These are phyloP conservation scores for Orbilia ellipsospora DNA, from an alignment of 2,329 filamentous ascomycete genomes.

Conservation along the genomic window DNA sequence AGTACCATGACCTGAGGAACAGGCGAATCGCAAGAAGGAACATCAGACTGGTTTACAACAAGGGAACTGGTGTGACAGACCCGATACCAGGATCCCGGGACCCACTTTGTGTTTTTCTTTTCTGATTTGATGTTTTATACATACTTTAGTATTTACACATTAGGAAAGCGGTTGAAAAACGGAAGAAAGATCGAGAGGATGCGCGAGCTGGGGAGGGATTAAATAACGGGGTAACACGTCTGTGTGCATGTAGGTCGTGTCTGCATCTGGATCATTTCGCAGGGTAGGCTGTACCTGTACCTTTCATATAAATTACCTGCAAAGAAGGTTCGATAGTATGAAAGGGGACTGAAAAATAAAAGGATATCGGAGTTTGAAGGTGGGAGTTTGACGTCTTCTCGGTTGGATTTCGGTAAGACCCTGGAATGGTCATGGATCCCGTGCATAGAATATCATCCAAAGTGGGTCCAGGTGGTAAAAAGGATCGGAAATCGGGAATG, in stretches of 20 bases:
- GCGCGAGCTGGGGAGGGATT: neutral
- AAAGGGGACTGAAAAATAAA: neutral
- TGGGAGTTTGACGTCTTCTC: constrained; percentile 41
- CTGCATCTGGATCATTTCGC: constrained; percentile 20
- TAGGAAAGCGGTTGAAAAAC: constrained; percentile 1
- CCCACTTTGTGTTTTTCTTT: constrained; percentile 14
- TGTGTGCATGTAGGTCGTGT: constrained; percentile 8
- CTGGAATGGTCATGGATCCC: constrained; percentile 45
- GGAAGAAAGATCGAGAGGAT: constrained; percentile 1
- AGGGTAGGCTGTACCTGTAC: constrained; percentile 13
- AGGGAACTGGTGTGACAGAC: constrained; percentile 37
- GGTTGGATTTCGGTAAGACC: constrained; percentile 55
- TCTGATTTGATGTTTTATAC: no score
- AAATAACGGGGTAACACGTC: neutral
- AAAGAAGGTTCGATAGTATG: constrained; percentile 25
- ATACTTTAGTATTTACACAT: no score
- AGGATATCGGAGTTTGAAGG: constrained; percentile 51
- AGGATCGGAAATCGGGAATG: constrained; percentile 55
- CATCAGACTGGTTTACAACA: neutral
- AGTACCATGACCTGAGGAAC: neutral
- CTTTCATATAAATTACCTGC: neutral
- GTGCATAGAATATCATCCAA: constrained; percentile 7
- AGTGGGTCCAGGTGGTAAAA: constrained; percentile 37
- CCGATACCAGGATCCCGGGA: constrained; percentile 37
- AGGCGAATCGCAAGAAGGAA: constrained; percentile 3